These are phyloP conservation scores for Coleophoma crateriformis DNA, from an alignment of 2,329 filamentous ascomycete species.

Conservation along the genomic window DNA sequence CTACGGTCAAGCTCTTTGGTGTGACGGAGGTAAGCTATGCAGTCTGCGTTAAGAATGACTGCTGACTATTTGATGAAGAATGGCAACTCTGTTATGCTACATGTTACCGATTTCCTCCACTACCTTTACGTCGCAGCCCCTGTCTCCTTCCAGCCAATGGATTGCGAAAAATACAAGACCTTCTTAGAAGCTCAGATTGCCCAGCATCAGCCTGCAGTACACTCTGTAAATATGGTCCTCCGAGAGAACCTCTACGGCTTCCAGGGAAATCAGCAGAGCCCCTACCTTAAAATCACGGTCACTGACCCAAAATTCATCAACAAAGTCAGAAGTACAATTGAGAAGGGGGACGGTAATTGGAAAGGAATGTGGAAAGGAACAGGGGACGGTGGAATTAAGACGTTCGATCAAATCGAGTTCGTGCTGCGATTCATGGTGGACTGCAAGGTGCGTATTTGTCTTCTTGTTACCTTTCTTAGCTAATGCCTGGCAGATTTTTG, in stretches of 20 bases:
- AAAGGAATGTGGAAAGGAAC: conserved; percentile 78
- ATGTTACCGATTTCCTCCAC: conserved; percentile 93
- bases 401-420: conserved; percentile 95
- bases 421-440: conserved; percentile 97
- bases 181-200: conserved; percentile 77
- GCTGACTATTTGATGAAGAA: conserved; percentile 29
- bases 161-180: conserved; percentile 72
- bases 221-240: conserved; percentile 76
- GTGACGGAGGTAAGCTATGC: conserved; percentile 64
- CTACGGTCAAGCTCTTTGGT: conserved; percentile 87
- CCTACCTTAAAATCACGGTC: conserved; percentile 90
- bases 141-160: conserved; percentile 68
- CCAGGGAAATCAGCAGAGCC: conserved; percentile 85
- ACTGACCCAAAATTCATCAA: conserved; percentile 82
- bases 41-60: background rate
- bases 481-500: conserved; percentile 55
- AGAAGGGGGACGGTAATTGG: conserved; percentile 76
- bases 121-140: conserved; percentile 94
- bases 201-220: conserved; percentile 67
- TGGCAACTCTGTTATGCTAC: conserved; percentile 88
- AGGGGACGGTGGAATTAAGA: conserved; percentile 67
- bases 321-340: conserved; percentile 69
- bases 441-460: conserved; percentile 56
- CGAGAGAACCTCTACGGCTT: conserved; percentile 91
- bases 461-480: background rate